A percentile compares a stretch with the other conserved stretches of the same genome.
Conservation (phyloP, 768 basidiomycete species). For the Lentinula guzmanii region DNA sequence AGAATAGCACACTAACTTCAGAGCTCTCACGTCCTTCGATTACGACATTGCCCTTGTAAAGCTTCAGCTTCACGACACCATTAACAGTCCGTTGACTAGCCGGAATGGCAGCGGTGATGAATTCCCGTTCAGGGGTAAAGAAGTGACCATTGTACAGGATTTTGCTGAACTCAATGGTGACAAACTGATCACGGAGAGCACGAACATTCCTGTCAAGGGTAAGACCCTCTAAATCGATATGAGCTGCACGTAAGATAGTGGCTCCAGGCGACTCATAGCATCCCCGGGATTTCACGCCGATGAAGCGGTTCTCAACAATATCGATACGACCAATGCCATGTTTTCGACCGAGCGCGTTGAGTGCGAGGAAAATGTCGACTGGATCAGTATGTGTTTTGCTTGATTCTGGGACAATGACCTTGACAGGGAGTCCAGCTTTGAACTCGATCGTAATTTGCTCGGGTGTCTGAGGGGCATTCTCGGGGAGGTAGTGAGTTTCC, state of each 20-base stretch:
- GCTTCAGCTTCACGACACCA: constrained; percentile 81
- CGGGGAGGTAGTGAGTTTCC: constrained; percentile 89
- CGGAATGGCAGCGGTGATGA: constrained; percentile 84
- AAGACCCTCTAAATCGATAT: constrained; percentile 94
- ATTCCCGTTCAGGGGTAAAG: constrained; percentile 99
- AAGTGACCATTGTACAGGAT: constrained; percentile 99
- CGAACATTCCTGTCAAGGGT: constrained; percentile 98
- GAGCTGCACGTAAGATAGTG: constrained; percentile 91
- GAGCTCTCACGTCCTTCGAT: constrained; percentile 88
- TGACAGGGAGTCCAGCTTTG: constrained; percentile 78
- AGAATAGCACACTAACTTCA: constrained; percentile 40
- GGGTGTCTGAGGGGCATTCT: constrained; percentile 72
- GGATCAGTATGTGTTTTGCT: constrained; percentile 74
- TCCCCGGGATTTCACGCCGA: constrained; percentile 98
- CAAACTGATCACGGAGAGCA: constrained; percentile 89
- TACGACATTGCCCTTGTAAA: constrained; percentile 95
- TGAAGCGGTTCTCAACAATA: constrained; percentile 99
- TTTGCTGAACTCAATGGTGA: constrained; percentile 82
- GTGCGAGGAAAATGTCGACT: constrained; percentile 88
- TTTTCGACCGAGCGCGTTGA: constrained; percentile 89
- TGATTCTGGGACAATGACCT: constrained; percentile 56
- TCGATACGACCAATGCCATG: constrained; percentile 97
- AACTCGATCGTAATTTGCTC: constrained; percentile 86
- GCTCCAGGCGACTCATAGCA: constrained; percentile 98
- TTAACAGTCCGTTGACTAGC: constrained; percentile 96